Conservation (phyloP, 192 early-diverging fungal genomes). For the Entomortierella lignicola region DNA sequence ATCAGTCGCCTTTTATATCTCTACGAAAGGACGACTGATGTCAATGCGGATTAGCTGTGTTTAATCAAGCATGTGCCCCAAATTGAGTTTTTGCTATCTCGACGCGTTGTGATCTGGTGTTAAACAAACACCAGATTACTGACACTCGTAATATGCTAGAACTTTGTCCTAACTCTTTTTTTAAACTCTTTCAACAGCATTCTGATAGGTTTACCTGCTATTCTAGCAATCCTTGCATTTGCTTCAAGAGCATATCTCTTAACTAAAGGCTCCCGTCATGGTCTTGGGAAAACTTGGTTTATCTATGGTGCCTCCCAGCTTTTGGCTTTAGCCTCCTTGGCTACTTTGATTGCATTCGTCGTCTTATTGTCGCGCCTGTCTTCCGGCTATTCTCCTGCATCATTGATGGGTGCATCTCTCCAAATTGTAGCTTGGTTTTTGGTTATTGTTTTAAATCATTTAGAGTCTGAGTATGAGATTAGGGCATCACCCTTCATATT, state of each 20-base stretch:
- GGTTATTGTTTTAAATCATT: conserved; percentile 6
- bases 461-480: conserved; percentile 19
- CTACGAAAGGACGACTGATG: too few relatives aligned
- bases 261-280: conserved; percentile 7
- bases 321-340: conserved; percentile 4
- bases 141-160: too few relatives aligned
- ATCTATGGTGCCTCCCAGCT: conserved; percentile 34
- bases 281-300: conserved; percentile 16
- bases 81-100: too few relatives aligned
- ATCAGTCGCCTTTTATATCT: too few relatives aligned
- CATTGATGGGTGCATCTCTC: conserved; percentile 9
- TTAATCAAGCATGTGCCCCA: too few relatives aligned
- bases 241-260: not conserved
- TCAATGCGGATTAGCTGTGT: too few relatives aligned
- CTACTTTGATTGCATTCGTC: conserved; percentile 7
- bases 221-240: conserved; percentile 13
- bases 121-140: too few relatives aligned
- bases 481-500: conserved; percentile 23
- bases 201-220: conserved; percentile 19
- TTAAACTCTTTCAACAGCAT: conserved; percentile 9
- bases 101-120: too few relatives aligned
- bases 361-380: conserved; percentile 3
- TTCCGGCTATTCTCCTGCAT: conserved; percentile 18
- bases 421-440: conserved; percentile 27
- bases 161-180: not conserved